Evolutionary conservation across 1,284 basidiomycete species (phyloP).

Genomic region (Puccinia triticina): DNA sequence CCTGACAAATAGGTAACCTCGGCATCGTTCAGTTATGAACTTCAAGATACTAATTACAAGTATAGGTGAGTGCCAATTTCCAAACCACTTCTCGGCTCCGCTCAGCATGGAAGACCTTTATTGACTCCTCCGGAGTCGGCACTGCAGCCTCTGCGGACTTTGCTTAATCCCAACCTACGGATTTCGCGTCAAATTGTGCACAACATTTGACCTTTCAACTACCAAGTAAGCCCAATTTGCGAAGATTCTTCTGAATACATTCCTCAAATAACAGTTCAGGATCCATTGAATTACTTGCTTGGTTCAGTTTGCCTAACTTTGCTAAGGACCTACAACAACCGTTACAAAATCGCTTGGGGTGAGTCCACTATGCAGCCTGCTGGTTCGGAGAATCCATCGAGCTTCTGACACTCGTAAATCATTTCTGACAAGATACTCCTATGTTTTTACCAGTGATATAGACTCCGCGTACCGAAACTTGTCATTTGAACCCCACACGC

Average conservation of each 20-base stretch:
- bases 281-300: neutral
- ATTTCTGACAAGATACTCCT: neutral
- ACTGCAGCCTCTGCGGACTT: conserved; percentile 28
- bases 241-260: neutral
- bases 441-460: conserved; percentile 2
- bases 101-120: neutral
- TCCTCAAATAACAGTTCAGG: neutral
- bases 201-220: conserved; percentile 23
- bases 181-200: conserved; percentile 40
- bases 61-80: conserved; percentile 24
- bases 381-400: neutral
- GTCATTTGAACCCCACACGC: conserved; percentile 19
- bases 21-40: conserved; percentile 31
- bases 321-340: conserved; percentile 29
- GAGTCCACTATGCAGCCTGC: neutral
- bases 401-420: neutral
- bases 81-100: neutral
- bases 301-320: conserved; percentile 33
- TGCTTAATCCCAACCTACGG: conserved; percentile 30
- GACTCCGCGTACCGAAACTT: conserved; percentile 19
- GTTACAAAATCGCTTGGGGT: conserved; percentile 35
- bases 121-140: neutral
- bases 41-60: conserved; percentile 38
- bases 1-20: conserved; percentile 29
- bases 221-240: conserved; percentile 21